Evolutionary conservation across 2,329 filamentous ascomycete species (phyloP).

Genomic region (Epichloe bromicola): DNA sequence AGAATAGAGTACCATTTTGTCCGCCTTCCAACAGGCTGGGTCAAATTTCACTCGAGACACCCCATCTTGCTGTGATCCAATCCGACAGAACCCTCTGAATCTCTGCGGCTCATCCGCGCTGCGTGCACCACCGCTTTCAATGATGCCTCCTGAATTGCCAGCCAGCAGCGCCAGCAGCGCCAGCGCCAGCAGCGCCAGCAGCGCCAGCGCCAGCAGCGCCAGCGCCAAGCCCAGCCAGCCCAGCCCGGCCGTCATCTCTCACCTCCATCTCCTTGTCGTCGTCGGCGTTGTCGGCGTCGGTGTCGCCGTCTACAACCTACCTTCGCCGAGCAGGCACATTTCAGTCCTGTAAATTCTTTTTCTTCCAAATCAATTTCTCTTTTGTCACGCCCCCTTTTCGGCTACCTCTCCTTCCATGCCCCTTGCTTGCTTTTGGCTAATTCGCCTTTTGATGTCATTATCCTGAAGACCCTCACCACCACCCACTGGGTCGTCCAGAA

Average conservation of each 20-base stretch:
- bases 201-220: background rate
- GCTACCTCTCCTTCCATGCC: background rate
- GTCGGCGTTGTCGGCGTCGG: background rate
- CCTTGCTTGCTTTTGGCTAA: background rate
- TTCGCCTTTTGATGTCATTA: conserved; percentile 2
- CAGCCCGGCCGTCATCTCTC: background rate
- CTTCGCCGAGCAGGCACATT: background rate
- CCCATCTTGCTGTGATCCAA: background rate
- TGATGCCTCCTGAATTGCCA: background rate
- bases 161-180: background rate
- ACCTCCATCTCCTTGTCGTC: too few relatives aligned
- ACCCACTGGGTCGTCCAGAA: background rate
- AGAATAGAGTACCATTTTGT: conserved; percentile 1
- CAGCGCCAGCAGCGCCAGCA: background rate
- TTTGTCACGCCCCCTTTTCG: background rate
- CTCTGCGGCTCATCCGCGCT: background rate
- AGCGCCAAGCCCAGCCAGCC: background rate
- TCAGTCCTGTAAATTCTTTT: background rate
- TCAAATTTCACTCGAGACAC: background rate
- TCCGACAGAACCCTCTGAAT: background rate
- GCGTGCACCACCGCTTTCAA: background rate
- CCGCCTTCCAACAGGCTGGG: background rate
- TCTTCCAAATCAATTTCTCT: background rate
- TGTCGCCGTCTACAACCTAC: background rate
- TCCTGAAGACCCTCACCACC: background rate